phyloP scores from a whole-genome alignment of 2,329 filamentous ascomycete species.

The Colletotrichum gloeosporioides region DNA sequence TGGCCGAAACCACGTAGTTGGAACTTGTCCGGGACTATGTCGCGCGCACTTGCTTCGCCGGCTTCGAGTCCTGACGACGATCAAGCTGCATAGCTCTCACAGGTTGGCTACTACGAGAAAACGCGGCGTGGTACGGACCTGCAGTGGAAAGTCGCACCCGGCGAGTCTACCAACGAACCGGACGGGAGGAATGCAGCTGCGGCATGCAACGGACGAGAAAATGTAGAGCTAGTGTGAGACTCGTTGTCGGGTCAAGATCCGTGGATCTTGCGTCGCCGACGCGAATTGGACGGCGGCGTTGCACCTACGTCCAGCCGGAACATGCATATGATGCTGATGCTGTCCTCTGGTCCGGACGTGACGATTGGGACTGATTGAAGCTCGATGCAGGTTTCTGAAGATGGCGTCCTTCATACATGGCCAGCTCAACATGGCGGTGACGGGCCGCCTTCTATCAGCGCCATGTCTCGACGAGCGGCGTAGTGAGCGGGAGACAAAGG shows the following conservation, averaged over 20 bases:
- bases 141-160: conserved; percentile 20
- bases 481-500: conserved; percentile 15
- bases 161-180: conserved; percentile 17
- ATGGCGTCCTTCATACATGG: background rate
- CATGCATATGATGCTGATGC: background rate
- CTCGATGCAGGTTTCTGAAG: background rate
- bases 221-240: background rate
- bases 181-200: conserved; percentile 16
- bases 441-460: conserved; percentile 6
- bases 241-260: conserved; percentile 12
- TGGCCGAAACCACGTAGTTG: conserved; percentile 1
- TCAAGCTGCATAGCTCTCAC: background rate
- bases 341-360: background rate
- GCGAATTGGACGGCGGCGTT: conserved; percentile 8
- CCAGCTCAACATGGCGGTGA: conserved; percentile 1
- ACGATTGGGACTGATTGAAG: background rate
- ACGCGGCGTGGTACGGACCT: conserved; percentile 11
- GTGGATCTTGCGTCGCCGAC: conserved; percentile 6
- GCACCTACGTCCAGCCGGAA: background rate
- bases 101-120: conserved; percentile 2
- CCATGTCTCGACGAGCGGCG: conserved; percentile 16
- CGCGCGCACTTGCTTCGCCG: background rate
- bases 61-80: conserved; percentile 3
- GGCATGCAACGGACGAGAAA: conserved; percentile 3
- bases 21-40: background rate